Base-by-base conservation (phyloP, 2,329 filamentous ascomycete species). In the Alternaria sp. region DNA sequence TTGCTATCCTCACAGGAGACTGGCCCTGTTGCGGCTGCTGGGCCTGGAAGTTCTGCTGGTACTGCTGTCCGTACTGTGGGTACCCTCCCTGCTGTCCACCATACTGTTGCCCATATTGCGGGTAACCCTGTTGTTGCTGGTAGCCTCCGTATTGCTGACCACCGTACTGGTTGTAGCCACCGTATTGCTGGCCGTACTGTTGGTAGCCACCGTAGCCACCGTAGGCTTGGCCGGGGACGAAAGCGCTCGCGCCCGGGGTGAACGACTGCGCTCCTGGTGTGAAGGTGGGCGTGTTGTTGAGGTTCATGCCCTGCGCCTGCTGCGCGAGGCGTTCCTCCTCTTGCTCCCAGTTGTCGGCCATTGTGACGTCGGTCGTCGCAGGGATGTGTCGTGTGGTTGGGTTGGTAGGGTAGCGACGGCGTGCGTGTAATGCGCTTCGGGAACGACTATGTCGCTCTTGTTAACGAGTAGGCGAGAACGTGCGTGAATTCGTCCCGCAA, bases 311-410 rank as follows among this genome's bases (percentile, higher is more conserved):
- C 71, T 74, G 74, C 11, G 72, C 65, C 84, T 94, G 92, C 73
- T 89, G 89, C 64, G 92, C 87, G 80, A 97, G 88, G 78, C 92
- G 81, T 67, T 87, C 90, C 73, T 94, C 90, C 84, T 97, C 93
- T 83, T 98, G 94, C 92, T 95, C 98, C 65, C 93, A 97, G 80
- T 93, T 91, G 80, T 94, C 89, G 73, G 94, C 91, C 93, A 97
- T 97, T 55, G 59, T 72, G 75, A 66, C 56, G 69, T 63, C 50
- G 32, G 40, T 53, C n/a, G 27, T 43, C 34, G 59, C 25, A 50
- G 67, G 59, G 53, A 20, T 50, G 11, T 5, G 20, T 50, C 46
- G 43, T n/a, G 44, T 43, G 55, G 46, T 54, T 54, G 59, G 54
- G 52, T 55, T 43, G 56, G 56, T 43, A 22, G 49, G 52, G 44